Conservation (phyloP, 2,329 filamentous ascomycete species). For the Raffaelea ambrosiae region DNA sequence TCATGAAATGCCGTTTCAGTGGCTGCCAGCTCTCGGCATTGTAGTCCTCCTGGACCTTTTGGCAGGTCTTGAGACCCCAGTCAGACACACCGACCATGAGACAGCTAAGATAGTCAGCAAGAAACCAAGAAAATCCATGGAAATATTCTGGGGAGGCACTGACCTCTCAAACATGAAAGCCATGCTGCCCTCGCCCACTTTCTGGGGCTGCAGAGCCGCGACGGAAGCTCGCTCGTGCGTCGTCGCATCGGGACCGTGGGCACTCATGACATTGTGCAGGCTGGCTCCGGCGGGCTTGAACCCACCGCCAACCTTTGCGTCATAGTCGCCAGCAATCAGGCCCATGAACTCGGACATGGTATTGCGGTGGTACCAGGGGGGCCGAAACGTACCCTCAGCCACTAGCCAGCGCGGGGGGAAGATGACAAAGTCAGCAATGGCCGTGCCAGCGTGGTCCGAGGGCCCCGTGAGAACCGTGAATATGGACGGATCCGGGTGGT, state of each 20-base stretch:
- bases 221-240: constrained; percentile 48
- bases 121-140: too few relatives aligned
- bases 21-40: not conserved
- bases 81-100: not conserved
- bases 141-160: too few relatives aligned
- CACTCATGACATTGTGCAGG: constrained; percentile 64
- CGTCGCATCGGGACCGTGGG: constrained; percentile 51
- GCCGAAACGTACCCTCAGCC: constrained; percentile 59
- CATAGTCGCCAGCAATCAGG: constrained; percentile 46
- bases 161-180: constrained; percentile 65
- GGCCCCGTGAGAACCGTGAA: constrained; percentile 62
- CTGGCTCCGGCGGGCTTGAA: constrained; percentile 50
- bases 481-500: constrained; percentile 71
- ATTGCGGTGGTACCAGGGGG: constrained; percentile 64
- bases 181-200: constrained; percentile 51
- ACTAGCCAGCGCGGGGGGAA: constrained; percentile 65
- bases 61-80: not conserved
- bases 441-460: constrained; percentile 50
- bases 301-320: constrained; percentile 51
- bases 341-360: constrained; percentile 59
- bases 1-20: not conserved
- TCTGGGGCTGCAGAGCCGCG: constrained; percentile 39
- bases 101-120: too few relatives aligned
- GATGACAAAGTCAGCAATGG: constrained; percentile 62
- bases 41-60: not conserved